Evolutionary conservation across 2,329 filamentous ascomycete genomes (phyloP).

Genomic region (Colletotrichum viniferum): DNA sequence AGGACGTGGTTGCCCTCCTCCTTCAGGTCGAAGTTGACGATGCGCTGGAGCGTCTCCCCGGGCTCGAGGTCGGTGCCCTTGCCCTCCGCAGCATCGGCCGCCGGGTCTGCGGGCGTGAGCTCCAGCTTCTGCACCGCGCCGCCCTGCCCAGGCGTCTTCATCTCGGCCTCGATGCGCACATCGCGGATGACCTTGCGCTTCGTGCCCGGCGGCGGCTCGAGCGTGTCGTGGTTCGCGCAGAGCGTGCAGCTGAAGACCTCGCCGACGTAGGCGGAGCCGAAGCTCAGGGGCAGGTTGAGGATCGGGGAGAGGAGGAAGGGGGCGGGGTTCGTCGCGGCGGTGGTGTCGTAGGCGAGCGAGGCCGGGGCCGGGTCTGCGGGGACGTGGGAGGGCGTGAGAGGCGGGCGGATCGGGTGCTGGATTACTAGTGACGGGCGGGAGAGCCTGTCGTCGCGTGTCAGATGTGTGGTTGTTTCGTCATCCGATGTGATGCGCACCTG

Average conservation of each 20-base stretch:
- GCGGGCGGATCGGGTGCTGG: conserved; percentile 67
- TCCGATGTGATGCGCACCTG: conserved; percentile 48
- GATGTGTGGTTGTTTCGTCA: not conserved
- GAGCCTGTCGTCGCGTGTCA: conserved; percentile 56
- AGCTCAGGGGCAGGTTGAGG: conserved; percentile 86
- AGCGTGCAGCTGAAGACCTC: conserved; percentile 94
- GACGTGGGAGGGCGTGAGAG: conserved; percentile 42
- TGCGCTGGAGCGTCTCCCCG: conserved; percentile 76
- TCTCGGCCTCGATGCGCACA: conserved; percentile 86
- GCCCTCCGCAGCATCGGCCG: not conserved
- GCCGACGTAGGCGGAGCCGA: conserved; percentile 93
- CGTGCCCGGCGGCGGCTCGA: conserved; percentile 23
- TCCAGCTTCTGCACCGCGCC: conserved; percentile 65
- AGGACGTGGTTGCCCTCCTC: conserved; percentile 95
- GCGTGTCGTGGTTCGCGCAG: conserved; percentile 88
- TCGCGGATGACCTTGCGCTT: conserved; percentile 66
- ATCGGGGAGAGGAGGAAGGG: conserved; percentile 66
- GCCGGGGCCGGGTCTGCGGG: conserved; percentile 61
- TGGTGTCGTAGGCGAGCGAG: conserved; percentile 71
- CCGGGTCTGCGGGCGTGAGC: conserved; percentile 48
- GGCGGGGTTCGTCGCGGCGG: conserved; percentile 47
- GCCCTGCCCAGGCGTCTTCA: conserved; percentile 80
- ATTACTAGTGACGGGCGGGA: conserved; percentile 79
- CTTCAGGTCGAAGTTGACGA: conserved; percentile 85
- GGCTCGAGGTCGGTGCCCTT: conserved; percentile 57